Base-by-base conservation (phyloP, 331 rosid genomes). In the Acacia pycnantha region DNA sequence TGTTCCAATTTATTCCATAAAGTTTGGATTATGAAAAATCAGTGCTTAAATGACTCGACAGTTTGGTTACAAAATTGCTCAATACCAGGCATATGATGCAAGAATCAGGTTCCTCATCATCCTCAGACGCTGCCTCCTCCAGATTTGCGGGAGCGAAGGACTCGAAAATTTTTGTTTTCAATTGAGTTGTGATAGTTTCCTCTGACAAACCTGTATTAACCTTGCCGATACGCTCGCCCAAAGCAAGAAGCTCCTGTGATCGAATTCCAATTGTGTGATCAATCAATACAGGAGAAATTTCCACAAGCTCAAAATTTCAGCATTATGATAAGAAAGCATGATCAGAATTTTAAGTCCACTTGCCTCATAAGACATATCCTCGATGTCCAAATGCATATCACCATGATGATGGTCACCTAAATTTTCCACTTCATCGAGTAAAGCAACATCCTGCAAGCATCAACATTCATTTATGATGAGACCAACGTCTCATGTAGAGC, bases 321-420 rank as follows among this genome's bases (percentile, higher is more conserved):
- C 11, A 41, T 15, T 46, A 72, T 65, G 37, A 64, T 9, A 44
- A 53, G 53, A 62, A 73, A 73, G 78, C 31, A 79, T 16, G 40
- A 74, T 78, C 61, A 41, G 79, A 46, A 26, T 46, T 73, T 79
- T 8, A 53, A 70, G 41, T 71, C 31, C 64, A 71, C 87, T 85
- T 89, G 88, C 99, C 97, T 95, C 99, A 82, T 95, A 95, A 22
- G 99, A 92, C 98, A 95, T 92, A 83, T 95, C 89, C 83, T 93
- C 99, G n/a, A 95, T 93, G 86, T 95, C 98, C 92, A 95, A 74
- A 74, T 94, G 96, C 97, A 95, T 89, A 76, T 95, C 99, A 65
- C 97, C 87, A 85, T 95, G 97, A 78, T 88, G 88, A 81, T 88
- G 88, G 82, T 95, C 99, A 73, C 76, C 83, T 51, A 84, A 77